phyloP scores from a whole-genome alignment of 192 early-diverging fungal genomes.

The Coemansia biformis region DNA sequence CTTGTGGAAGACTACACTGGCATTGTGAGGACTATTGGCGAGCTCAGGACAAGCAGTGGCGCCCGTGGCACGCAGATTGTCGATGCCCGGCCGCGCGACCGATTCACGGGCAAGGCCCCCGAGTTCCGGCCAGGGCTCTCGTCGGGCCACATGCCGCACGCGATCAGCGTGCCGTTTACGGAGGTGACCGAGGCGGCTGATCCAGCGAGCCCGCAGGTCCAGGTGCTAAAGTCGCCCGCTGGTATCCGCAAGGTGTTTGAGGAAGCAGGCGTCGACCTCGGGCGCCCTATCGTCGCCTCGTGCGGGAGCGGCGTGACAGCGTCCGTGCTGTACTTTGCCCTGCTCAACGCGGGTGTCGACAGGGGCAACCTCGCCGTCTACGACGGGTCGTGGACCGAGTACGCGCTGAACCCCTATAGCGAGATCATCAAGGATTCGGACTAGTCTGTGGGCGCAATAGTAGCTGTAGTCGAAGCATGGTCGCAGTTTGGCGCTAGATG shows the following conservation, averaged over 20 bases:
- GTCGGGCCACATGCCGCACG: constrained; percentile 76
- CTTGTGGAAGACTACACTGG: constrained; percentile 58
- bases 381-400: constrained; percentile 92
- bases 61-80: constrained; percentile 52
- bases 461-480: no score
- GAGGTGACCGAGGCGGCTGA: constrained; percentile 50
- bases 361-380: constrained; percentile 64
- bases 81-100: constrained; percentile 62
- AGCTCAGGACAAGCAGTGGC: constrained; percentile 21
- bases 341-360: constrained; percentile 59
- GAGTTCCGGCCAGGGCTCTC: constrained; percentile 75
- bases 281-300: constrained; percentile 66
- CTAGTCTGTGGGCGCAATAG: no score
- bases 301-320: constrained; percentile 91
- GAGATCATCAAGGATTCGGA: constrained; percentile 58
- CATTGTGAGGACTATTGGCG: constrained; percentile 54
- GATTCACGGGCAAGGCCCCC: constrained; percentile 59
- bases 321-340: constrained; percentile 70
- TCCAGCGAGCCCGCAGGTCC: constrained; percentile 23
- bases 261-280: constrained; percentile 60
- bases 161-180: constrained; percentile 70
- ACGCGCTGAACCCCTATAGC: constrained; percentile 63
- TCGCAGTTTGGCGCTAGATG: no score
- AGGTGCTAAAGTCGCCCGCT: constrained; percentile 43
- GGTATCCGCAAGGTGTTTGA: constrained; percentile 57